Conservation (phyloP, 192 early-diverging fungal genomes). For the Coemansia sp. region DNA sequence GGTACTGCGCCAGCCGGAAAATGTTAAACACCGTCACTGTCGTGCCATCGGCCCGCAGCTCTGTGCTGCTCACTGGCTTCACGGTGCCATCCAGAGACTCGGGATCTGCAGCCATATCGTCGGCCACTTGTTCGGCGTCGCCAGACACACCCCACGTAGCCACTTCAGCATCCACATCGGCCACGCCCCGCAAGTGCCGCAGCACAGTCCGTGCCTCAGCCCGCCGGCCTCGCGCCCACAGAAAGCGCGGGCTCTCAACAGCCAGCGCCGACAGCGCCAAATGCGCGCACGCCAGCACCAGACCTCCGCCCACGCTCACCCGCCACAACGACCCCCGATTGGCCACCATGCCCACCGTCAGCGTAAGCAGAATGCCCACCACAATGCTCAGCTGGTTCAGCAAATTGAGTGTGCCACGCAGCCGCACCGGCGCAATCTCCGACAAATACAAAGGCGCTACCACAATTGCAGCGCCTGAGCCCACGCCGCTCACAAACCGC, state of each 20-base stretch:
- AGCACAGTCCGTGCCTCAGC: conserved; percentile 37
- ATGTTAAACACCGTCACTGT: conserved; percentile 50
- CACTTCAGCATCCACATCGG: conserved; percentile 45
- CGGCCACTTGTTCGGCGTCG: background rate
- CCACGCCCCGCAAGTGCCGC: conserved; percentile 32
- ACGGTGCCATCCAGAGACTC: background rate
- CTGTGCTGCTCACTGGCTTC: background rate
- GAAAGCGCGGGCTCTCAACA: conserved; percentile 77
- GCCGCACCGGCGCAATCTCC: conserved; percentile 71
- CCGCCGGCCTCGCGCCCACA: conserved; percentile 47
- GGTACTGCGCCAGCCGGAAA: conserved; percentile 55
- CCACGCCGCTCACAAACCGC: conserved; percentile 76
- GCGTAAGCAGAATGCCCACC: conserved; percentile 74
- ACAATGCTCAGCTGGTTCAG: conserved; percentile 87
- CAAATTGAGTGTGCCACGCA: conserved; percentile 71
- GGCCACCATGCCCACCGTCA: conserved; percentile 63
- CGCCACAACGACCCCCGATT: conserved; percentile 71
- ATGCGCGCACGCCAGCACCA: conserved; percentile 60
- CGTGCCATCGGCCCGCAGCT: conserved; percentile 14
- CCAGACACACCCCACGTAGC: conserved; percentile 20
- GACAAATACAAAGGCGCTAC: conserved; percentile 80
- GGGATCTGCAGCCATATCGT: background rate
- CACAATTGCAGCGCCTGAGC: conserved; percentile 71
- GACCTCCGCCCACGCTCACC: conserved; percentile 62
- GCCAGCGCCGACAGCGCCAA: conserved; percentile 53